A percentile compares a stretch with the other conserved stretches of the same genome.
These are phyloP conservation scores for Herpotrichia juniperi DNA, from an alignment of 2,329 filamentous ascomycete species.

Conservation along the genomic window DNA sequence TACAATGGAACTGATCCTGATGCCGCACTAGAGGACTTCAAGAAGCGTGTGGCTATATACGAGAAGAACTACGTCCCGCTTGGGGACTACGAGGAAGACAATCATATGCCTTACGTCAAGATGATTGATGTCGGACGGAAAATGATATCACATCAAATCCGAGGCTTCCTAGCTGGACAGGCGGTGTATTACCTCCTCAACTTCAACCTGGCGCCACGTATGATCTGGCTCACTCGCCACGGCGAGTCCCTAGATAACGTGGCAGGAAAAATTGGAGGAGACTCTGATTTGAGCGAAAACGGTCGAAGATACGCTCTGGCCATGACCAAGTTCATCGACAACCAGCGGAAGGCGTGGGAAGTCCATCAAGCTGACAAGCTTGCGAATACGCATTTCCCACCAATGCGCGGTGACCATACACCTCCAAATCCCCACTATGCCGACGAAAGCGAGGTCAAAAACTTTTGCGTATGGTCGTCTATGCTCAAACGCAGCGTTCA, in stretches of 20 bases:
- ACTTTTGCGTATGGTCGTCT: constrained; percentile 97
- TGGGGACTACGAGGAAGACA: constrained; percentile 86
- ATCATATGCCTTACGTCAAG: constrained; percentile 93
- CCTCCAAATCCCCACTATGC: constrained; percentile 88
- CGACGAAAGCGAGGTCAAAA: constrained; percentile 66
- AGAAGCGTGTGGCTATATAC: constrained; percentile 87
- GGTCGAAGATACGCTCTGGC: constrained; percentile 80
- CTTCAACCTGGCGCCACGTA: constrained; percentile 92
- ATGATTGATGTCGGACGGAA: constrained; percentile 98
- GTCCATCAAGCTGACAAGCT: constrained; percentile 80
- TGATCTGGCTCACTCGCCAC: constrained; percentile 98
- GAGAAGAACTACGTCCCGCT: constrained; percentile 92
- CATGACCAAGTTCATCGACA: constrained; percentile 82
- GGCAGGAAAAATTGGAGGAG: constrained; percentile 85
- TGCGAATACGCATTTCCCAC: constrained; percentile 82
- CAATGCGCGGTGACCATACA: constrained; percentile 86
- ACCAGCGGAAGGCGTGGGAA: constrained; percentile 82
- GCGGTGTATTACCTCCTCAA: constrained; percentile 95
- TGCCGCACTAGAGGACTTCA: constrained; percentile 87
- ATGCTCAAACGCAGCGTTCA: constrained; percentile 92
- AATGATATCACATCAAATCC: constrained; percentile 86
- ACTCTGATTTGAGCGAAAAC: constrained; percentile 81
- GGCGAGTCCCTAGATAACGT: constrained; percentile 90
- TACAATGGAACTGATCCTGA: constrained; percentile 92
- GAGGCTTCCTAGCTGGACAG: constrained; percentile 88